Percentiles rank a stretch among this genome's conserved stretches.
phyloP scores from a whole-genome alignment of 2,329 filamentous ascomycete species.

The Neofusicoccum laricinum region DNA sequence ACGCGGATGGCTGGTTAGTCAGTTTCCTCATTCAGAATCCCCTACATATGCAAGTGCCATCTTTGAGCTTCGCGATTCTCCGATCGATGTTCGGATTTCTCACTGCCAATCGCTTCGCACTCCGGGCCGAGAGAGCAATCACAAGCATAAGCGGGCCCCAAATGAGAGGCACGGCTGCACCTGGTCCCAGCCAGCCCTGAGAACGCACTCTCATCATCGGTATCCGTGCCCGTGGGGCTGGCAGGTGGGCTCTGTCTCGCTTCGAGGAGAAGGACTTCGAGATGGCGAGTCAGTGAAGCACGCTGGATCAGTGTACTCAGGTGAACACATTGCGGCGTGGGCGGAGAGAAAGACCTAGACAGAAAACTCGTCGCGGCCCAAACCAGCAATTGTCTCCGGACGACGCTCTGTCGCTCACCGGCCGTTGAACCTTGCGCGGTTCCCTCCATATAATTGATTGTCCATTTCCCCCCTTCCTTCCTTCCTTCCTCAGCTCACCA shows the following conservation, averaged over 20 bases:
- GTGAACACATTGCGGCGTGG: neutral
- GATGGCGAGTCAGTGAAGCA: neutral
- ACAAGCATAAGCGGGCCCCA: neutral
- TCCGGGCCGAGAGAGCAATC: neutral
- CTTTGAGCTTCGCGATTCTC: neutral
- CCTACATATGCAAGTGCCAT: slow-evolving; percentile 11
- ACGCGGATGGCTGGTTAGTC: neutral
- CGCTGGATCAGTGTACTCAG: neutral
- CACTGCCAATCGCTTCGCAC: neutral
- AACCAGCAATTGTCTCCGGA: neutral
- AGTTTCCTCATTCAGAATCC: neutral
- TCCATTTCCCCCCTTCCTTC: neutral
- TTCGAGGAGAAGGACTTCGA: neutral
- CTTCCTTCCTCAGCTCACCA: slow-evolving; percentile 1
- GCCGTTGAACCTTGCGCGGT: too few species aligned
- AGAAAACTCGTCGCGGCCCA: neutral
- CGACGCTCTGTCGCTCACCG: neutral
- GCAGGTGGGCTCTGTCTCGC: neutral
- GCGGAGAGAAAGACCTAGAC: neutral
- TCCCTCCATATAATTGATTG: neutral
- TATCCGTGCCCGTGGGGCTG: neutral
- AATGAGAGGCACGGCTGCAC: neutral
- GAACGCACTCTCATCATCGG: neutral
- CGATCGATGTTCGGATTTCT: neutral
- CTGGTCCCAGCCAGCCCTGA: neutral